Evolutionary conservation across 73 alveolate genomes (phyloP).

Genomic region (Paramecium primaurelia): DNA sequence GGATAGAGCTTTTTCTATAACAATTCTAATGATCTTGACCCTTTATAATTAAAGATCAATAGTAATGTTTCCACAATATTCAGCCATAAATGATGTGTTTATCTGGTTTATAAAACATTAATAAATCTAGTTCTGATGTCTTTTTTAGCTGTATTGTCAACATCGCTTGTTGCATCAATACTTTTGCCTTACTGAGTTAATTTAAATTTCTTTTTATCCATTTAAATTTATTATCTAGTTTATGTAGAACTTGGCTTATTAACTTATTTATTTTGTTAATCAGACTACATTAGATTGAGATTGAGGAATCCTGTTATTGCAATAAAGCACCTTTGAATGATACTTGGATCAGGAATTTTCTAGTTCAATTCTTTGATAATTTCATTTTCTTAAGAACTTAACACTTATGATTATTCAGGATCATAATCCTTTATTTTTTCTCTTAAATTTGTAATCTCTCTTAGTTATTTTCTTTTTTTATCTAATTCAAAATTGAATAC

Average conservation of each 20-base stretch:
- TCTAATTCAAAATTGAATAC: not conserved
- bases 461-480: not conserved
- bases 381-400: not conserved
- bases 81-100: constrained; percentile 38
- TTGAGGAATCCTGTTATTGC: constrained; percentile 24
- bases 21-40: not conserved
- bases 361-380: not conserved
- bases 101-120: constrained; percentile 2
- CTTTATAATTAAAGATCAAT: not conserved
- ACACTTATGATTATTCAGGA: not conserved
- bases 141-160: not conserved
- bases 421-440: not conserved
- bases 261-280: not conserved
- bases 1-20: constrained; percentile 14
- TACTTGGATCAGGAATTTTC: constrained; percentile 1
- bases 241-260: not conserved
- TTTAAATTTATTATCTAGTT: not conserved
- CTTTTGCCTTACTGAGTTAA: not conserved
- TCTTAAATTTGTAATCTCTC: not conserved
- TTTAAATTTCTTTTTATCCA: not conserved
- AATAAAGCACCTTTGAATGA: not conserved
- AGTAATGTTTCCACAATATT: constrained; percentile 27
- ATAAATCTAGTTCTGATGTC: not conserved
- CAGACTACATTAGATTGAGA: not conserved
- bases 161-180: not conserved